A percentile compares a stretch with the other conserved stretches of the same genome.
These are phyloP conservation scores for Pythium dissimile DNA, from an alignment of 352 stramenopile species.

Conservation along the genomic window DNA sequence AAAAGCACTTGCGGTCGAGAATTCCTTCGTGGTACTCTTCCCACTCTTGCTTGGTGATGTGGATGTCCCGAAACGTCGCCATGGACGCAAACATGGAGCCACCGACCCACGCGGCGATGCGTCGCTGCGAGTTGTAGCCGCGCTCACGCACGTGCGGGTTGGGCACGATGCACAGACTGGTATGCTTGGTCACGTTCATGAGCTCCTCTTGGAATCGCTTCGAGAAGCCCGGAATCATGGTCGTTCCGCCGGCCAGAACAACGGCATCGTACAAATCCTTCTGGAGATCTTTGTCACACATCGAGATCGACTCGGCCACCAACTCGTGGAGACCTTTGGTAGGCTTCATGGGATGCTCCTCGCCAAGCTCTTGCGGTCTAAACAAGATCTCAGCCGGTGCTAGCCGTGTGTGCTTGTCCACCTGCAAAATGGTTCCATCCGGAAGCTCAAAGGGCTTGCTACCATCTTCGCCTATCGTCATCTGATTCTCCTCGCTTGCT, in stretches of 20 bases:
- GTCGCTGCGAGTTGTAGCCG: slow-evolving; percentile 85
- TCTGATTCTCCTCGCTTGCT: slow-evolving; percentile 22
- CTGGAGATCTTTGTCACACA: slow-evolving; percentile 86
- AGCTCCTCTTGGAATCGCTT: slow-evolving; percentile 83
- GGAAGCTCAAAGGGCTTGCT: slow-evolving; percentile 79
- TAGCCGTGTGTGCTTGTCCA: slow-evolving; percentile 73
- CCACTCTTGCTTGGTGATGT: slow-evolving; percentile 88
- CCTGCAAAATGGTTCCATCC: slow-evolving; percentile 82
- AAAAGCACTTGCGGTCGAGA: slow-evolving; percentile 84
- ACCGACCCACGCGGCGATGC: slow-evolving; percentile 86
- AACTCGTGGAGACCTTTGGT: slow-evolving; percentile 84
- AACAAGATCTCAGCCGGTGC: slow-evolving; percentile 80
- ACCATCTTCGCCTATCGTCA: slow-evolving; percentile 16
- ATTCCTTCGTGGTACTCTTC: slow-evolving; percentile 88
- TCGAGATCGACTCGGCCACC: slow-evolving; percentile 72
- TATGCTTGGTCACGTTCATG: slow-evolving; percentile 23
- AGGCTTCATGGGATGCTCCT: slow-evolving; percentile 85
- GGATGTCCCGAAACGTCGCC: slow-evolving; percentile 83
- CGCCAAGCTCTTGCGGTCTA: slow-evolving; percentile 84
- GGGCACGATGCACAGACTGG: slow-evolving; percentile 67
- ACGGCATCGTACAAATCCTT: slow-evolving; percentile 71
- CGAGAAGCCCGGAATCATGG: slow-evolving; percentile 75
- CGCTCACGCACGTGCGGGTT: slow-evolving; percentile 69
- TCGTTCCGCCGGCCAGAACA: slow-evolving; percentile 81
- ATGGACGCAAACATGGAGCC: slow-evolving; percentile 89